These are phyloP conservation scores for Prunus mume DNA, from an alignment of 306 rosid species.

Conservation along the genomic window DNA sequence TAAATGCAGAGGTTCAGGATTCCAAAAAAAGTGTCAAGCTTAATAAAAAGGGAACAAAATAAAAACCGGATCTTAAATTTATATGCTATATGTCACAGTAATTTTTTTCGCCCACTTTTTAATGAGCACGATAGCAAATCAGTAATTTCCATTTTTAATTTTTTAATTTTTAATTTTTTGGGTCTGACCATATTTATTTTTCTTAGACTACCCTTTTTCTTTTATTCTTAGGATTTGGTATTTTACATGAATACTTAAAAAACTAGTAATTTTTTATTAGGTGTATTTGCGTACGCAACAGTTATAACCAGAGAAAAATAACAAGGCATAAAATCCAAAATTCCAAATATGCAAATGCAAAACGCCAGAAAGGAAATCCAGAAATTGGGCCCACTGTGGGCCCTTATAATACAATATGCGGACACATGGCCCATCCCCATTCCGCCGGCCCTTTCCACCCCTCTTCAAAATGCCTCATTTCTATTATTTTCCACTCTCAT, in stretches of 20 bases:
- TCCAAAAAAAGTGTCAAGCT: not conserved
- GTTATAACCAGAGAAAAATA: not conserved
- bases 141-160: not conserved
- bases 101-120: no score
- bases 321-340: not conserved
- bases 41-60: not conserved
- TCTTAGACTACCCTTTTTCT: not conserved
- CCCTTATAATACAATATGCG: not conserved
- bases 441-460: slow-evolving; percentile 15
- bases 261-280: not conserved
- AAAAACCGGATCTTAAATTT: not conserved
- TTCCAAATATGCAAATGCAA: not conserved
- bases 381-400: slow-evolving; percentile 16
- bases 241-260: not conserved
- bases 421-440: slow-evolving; percentile 3
- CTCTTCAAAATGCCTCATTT: slow-evolving; percentile 22
- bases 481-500: not conserved
- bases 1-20: no score
- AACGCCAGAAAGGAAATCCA: not conserved
- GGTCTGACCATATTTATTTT: not conserved
- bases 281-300: not conserved
- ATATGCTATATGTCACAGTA: not conserved
- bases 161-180: no score
- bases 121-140: not conserved
- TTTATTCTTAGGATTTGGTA: not conserved